Conservation (phyloP, 208 protist species). For the Leishmania arabica region DNA sequence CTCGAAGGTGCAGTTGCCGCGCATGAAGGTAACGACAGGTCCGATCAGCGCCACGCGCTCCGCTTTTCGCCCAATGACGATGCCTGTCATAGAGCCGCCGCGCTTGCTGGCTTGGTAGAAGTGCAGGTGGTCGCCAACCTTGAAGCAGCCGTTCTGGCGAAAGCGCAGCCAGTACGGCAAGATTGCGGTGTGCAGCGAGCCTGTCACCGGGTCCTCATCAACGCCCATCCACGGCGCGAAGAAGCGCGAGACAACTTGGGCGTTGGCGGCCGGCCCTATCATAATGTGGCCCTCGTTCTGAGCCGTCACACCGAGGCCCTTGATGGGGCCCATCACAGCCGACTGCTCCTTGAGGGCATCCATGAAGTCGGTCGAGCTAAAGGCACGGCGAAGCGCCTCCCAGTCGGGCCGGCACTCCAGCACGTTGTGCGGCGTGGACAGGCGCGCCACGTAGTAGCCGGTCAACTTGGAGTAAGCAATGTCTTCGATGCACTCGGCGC, state of each 20-base stretch:
- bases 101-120: slow-evolving; percentile 69
- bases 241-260: slow-evolving; percentile 68
- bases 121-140: slow-evolving; percentile 52
- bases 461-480: slow-evolving; percentile 35
- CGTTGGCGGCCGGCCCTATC: slow-evolving; percentile 24
- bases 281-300: slow-evolving; percentile 39
- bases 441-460: slow-evolving; percentile 45
- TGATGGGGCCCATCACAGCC: slow-evolving; percentile 27
- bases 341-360: slow-evolving; percentile 35
- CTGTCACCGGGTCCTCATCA: slow-evolving; percentile 73
- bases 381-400: slow-evolving; percentile 29
- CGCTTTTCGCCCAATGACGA: slow-evolving; percentile 68
- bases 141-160: slow-evolving; percentile 38
- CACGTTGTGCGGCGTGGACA: slow-evolving; percentile 40
- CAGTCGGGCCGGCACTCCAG: slow-evolving; percentile 36
- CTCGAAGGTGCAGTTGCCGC: slow-evolving; percentile 54
- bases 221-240: slow-evolving; percentile 72
- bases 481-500: slow-evolving; percentile 44
- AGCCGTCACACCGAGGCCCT: slow-evolving; percentile 42
- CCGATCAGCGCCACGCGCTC: slow-evolving; percentile 65
- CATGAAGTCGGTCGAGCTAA: slow-evolving; percentile 33
- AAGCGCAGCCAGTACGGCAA: slow-evolving; percentile 63
- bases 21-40: slow-evolving; percentile 62
- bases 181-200: slow-evolving; percentile 44
- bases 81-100: slow-evolving; percentile 45